phyloP scores from a whole-genome alignment of 2,329 filamentous ascomycete species.

The Ceratocystis albifundus region DNA sequence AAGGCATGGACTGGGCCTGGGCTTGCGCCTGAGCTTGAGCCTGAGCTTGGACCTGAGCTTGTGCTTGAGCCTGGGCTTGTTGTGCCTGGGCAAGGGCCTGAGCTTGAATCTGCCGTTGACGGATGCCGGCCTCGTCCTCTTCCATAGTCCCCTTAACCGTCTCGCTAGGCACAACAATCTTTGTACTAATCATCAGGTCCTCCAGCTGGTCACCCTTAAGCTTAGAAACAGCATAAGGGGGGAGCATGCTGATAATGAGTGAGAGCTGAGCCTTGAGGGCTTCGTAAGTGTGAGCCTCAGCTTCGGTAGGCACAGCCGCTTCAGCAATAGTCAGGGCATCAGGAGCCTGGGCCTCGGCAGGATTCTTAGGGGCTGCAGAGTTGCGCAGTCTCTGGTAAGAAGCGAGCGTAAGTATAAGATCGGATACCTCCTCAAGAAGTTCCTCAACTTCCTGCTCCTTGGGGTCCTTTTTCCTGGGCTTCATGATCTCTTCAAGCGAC shows the following conservation, averaged over 20 bases:
- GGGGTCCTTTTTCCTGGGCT: conserved; percentile 41
- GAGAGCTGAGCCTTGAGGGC: conserved; percentile 63
- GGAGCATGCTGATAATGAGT: conserved; percentile 61
- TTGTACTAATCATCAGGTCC: conserved; percentile 69
- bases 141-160: conserved; percentile 72
- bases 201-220: conserved; percentile 76
- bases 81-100: conserved; percentile 21
- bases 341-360: conserved; percentile 50
- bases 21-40: conserved; percentile 13
- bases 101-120: conserved; percentile 38
- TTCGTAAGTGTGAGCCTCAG: conserved; percentile 53
- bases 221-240: conserved; percentile 76
- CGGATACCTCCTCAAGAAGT: conserved; percentile 59
- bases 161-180: conserved; percentile 58
- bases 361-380: conserved; percentile 50
- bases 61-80: conserved; percentile 26
- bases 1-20: conserved; percentile 7
- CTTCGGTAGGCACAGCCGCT: conserved; percentile 53
- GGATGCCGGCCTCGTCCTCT: conserved; percentile 58
- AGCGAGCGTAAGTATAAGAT: conserved; percentile 62
- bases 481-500: conserved; percentile 42
- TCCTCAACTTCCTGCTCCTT: conserved; percentile 59
- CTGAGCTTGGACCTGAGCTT: conserved; percentile 4
- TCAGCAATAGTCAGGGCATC: conserved; percentile 58
- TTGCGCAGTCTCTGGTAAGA: conserved; percentile 73